Conservation (phyloP, 768 basidiomycete species). For the Tricholoma furcatifolium region DNA sequence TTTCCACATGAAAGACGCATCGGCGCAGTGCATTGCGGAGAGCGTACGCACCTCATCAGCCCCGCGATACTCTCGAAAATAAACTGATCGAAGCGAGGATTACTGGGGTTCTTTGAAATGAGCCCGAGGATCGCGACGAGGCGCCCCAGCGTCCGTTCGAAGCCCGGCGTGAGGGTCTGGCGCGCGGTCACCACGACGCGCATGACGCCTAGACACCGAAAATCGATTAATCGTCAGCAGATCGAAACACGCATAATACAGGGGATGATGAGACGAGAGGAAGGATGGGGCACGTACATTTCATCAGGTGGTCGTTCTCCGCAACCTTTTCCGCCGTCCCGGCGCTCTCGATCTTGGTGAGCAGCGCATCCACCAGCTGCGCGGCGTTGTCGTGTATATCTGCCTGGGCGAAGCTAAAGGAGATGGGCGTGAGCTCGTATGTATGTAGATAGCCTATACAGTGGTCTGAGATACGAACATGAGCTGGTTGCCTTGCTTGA, state of each 20-base stretch:
- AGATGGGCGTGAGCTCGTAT: too few species aligned
- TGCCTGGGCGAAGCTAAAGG: slow-evolving; percentile 76
- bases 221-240: too few species aligned
- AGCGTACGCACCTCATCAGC: slow-evolving; percentile 65
- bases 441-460: too few species aligned
- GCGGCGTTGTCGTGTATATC: slow-evolving; percentile 87
- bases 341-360: slow-evolving; percentile 77
- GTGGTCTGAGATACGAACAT: slow-evolving; percentile 50
- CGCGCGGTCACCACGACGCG: slow-evolving; percentile 89
- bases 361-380: slow-evolving; percentile 65
- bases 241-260: too few species aligned
- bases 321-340: slow-evolving; percentile 89
- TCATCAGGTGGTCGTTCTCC: slow-evolving; percentile 98
- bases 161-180: slow-evolving; percentile 68
- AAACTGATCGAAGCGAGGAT: slow-evolving; percentile 97
- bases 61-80: slow-evolving; percentile 97
- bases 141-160: slow-evolving; percentile 62
- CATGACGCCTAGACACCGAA: slow-evolving; percentile 71
- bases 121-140: slow-evolving; percentile 83
- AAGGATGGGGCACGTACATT: slow-evolving; percentile 63
- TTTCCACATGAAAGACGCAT: too few species aligned
- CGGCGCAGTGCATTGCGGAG: not conserved
- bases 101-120: slow-evolving; percentile 95
- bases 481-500: slow-evolving; percentile 73
- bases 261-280: too few species aligned